Percentiles rank a stretch among this genome's conserved stretches.
phyloP scores from a whole-genome alignment of 306 rosid species.

The Hippophae tibetana region DNA sequence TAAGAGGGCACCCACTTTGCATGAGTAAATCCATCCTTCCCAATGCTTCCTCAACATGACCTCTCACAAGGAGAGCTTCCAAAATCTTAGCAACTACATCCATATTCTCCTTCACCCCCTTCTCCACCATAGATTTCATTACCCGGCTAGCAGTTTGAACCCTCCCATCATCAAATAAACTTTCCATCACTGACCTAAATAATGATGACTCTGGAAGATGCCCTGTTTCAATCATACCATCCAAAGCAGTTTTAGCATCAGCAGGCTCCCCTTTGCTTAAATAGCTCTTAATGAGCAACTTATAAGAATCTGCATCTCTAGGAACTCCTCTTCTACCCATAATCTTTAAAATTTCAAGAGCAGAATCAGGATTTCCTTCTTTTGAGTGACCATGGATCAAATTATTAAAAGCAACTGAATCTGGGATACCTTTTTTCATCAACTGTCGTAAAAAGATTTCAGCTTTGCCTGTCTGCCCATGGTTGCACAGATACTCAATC shows the following conservation, averaged over 20 bases:
- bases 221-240: constrained; percentile 78
- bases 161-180: constrained; percentile 78
- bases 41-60: constrained; percentile 85
- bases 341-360: constrained; percentile 70
- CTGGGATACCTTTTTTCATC: constrained; percentile 71
- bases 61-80: constrained; percentile 80
- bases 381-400: constrained; percentile 71
- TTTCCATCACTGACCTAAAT: constrained; percentile 60
- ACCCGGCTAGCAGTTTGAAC: constrained; percentile 93
- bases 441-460: constrained; percentile 70
- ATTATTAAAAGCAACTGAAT: constrained; percentile 65
- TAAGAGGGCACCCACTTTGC: constrained; percentile 45
- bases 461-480: constrained; percentile 67
- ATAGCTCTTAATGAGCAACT: constrained; percentile 67
- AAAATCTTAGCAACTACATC: constrained; percentile 74
- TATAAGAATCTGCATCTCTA: constrained; percentile 59
- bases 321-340: constrained; percentile 75
- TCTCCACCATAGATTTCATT: constrained; percentile 84
- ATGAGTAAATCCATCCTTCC: constrained; percentile 69
- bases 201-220: constrained; percentile 58
- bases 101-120: constrained; percentile 70
- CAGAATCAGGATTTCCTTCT: constrained; percentile 84
- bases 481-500: constrained; percentile 57
- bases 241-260: constrained; percentile 77
- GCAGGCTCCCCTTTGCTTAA: constrained; percentile 81